Base-by-base conservation (phyloP, 768 basidiomycete species). In the Erythrobasidium yunnanense region DNA sequence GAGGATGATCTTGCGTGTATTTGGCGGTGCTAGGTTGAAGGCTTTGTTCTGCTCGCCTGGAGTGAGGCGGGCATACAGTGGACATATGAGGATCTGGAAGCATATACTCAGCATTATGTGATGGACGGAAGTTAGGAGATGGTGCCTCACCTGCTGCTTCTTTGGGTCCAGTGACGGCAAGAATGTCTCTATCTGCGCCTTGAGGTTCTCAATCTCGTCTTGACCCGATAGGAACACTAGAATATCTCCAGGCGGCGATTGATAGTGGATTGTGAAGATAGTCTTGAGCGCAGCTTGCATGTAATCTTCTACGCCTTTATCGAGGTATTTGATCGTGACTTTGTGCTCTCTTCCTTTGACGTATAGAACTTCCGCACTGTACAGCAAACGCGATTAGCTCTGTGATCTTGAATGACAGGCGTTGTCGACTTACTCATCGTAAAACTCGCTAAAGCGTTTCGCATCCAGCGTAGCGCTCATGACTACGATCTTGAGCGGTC, bases 381-480 rank as follows among this genome's bases (percentile, higher is more conserved):
- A 70, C 29, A 18, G 32, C 2, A 27, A 18, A 18, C 13, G 2
- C 20, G 5, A 42, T 17, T 4, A 8, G 45, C 0, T 27, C 17
- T n/a, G n/a, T 4, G 29, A 29, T 17, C 35, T 27, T 20, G 11
- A 42, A 11, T 42, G 38, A n/a, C n/a, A n/a, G n/a, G 38, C 11
- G 11, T 11, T 42, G 38, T 11, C 25, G 4, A 80, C 87, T 38
- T 70, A 93, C 92, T 84, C 80, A 74, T 84, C 74, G 73, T 87
- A 95, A 77, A 93, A 99, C 30, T 79, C 80, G 77, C 87, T 87
- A 75, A 99, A 97, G 70, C 88, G 90, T 70, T 92, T 86, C 0
- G 92, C 92, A 73, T 99, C 92, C 34, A 99, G 81, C 5, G 95
- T 97, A 2, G 95, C 95, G 75, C 89, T 91, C 95, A 99, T 99